Evolutionary conservation across 1,139 yeast genomes (phyloP).

Genomic region (Saccharomyces hybrid): DNA sequence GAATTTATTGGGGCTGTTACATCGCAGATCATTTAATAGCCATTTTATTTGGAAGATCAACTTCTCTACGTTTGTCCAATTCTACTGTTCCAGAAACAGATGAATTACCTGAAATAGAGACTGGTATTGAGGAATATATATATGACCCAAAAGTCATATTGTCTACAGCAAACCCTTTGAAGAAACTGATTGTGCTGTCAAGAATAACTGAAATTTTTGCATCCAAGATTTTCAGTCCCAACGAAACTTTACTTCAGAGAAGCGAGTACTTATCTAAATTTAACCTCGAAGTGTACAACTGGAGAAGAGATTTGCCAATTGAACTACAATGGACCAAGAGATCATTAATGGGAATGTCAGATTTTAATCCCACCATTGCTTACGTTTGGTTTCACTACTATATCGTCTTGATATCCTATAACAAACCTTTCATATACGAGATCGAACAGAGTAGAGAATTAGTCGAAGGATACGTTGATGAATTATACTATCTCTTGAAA

Average conservation of each 20-base stretch:
- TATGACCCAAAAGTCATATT: conserved; percentile 28
- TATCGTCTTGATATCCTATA: conserved; percentile 47
- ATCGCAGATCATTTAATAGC: conserved; percentile 55
- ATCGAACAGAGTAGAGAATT: conserved; percentile 17
- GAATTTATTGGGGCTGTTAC: conserved; percentile 59
- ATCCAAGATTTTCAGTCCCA: conserved; percentile 22
- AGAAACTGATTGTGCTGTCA: conserved; percentile 43
- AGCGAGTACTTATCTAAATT: conserved; percentile 33
- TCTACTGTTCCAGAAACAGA: too few relatives aligned
- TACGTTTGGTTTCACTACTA: conserved; percentile 51
- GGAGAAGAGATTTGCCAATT: conserved; percentile 41
- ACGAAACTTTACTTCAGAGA: conserved; percentile 19
- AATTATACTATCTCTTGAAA: conserved; percentile 30
- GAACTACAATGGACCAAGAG: conserved; percentile 43
- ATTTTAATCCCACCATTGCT: conserved; percentile 43
- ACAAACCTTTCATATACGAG: conserved; percentile 45
- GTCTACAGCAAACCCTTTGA: conserved; percentile 38
- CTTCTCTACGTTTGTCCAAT: conserved; percentile 37
- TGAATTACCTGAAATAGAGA: too few relatives aligned
- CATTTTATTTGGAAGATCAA: conserved; percentile 48
- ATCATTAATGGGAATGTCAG: conserved; percentile 36
- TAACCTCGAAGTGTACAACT: conserved; percentile 40
- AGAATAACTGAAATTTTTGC: conserved; percentile 48
- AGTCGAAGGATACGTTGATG: conserved; percentile 28
- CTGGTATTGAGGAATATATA: conserved; percentile 7